A percentile compares a stretch with the other conserved stretches of the same genome.
Conservation (phyloP, 805 yeast species). For the Candida nonsorbophila region DNA sequence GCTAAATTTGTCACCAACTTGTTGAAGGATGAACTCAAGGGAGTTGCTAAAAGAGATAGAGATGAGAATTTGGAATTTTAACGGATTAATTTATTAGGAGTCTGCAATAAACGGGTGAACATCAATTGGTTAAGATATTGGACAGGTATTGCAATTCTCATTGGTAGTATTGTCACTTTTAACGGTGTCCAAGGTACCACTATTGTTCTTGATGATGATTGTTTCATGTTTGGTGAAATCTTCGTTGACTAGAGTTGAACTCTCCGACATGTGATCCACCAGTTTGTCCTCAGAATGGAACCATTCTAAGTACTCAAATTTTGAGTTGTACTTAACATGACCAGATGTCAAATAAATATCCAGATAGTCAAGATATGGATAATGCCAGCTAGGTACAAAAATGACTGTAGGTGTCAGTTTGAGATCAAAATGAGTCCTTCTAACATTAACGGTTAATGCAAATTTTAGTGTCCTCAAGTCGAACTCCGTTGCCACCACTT, state of each 20-base stretch:
- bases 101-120: constrained; percentile 1
- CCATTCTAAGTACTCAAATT: constrained; percentile 65
- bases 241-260: constrained; percentile 8
- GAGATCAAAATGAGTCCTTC: constrained; percentile 8
- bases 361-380: constrained; percentile 40
- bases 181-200: constrained; percentile 27
- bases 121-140: too few relatives aligned
- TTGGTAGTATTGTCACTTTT: constrained; percentile 6
- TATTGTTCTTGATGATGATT: constrained; percentile 30
- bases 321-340: constrained; percentile 44
- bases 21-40: constrained; percentile 48
- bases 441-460: constrained; percentile 35
- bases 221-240: constrained; percentile 17
- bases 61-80: constrained; percentile 30
- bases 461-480: constrained; percentile 47
- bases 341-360: constrained; percentile 56
- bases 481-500: constrained; percentile 50
- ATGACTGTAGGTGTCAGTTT: constrained; percentile 48
- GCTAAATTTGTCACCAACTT: constrained; percentile 55
- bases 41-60: constrained; percentile 26
- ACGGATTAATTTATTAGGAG: constrained; percentile 1
- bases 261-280: constrained; percentile 8
- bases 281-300: constrained; percentile 32
- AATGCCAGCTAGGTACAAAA: constrained; percentile 72
- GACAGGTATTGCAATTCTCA: constrained; percentile 1